phyloP scores from a whole-genome alignment of 1,284 basidiomycete species.

The Marasmius sp. region DNA sequence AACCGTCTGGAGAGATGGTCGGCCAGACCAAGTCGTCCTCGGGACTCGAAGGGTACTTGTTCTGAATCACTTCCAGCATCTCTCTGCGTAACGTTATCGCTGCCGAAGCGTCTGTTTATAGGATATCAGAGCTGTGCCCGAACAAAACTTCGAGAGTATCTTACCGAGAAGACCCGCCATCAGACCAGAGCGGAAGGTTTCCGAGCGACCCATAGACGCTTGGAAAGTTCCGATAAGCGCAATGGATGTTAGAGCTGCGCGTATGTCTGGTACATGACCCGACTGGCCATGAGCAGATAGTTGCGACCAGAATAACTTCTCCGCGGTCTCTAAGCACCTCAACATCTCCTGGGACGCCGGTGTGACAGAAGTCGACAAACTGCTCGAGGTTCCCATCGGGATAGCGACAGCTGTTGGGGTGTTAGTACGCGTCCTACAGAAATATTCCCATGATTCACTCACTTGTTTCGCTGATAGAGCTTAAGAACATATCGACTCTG shows the following conservation, averaged over 20 bases:
- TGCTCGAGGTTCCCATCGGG: constrained; percentile 73
- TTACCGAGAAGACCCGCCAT: constrained; percentile 70
- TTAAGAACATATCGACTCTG: constrained; percentile 83
- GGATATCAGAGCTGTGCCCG: background rate
- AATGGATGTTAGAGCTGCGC: constrained; percentile 72
- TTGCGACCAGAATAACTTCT: constrained; percentile 68
- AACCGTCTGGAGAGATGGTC: constrained; percentile 42
- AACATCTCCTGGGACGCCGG: constrained; percentile 63
- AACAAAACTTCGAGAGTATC: constrained; percentile 3
- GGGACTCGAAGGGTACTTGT: constrained; percentile 55
- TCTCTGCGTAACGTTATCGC: constrained; percentile 82
- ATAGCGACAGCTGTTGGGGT: constrained; percentile 69
- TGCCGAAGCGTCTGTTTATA: constrained; percentile 57
- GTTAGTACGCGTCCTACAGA: background rate
- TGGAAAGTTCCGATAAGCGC: constrained; percentile 75
- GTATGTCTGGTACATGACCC: constrained; percentile 68
- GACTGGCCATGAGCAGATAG: constrained; percentile 55
- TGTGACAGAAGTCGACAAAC: constrained; percentile 35
- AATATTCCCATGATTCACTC: constrained; percentile 23
- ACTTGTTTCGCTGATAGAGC: constrained; percentile 86
- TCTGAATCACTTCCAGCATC: constrained; percentile 66
- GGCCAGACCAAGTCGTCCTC: constrained; percentile 74
- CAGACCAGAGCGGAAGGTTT: constrained; percentile 46
- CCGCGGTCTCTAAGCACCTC: constrained; percentile 61
- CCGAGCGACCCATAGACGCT: constrained; percentile 70